These are phyloP conservation scores for Raffaelea arxii DNA, from an alignment of 2,329 filamentous ascomycete species.

Conservation along the genomic window DNA sequence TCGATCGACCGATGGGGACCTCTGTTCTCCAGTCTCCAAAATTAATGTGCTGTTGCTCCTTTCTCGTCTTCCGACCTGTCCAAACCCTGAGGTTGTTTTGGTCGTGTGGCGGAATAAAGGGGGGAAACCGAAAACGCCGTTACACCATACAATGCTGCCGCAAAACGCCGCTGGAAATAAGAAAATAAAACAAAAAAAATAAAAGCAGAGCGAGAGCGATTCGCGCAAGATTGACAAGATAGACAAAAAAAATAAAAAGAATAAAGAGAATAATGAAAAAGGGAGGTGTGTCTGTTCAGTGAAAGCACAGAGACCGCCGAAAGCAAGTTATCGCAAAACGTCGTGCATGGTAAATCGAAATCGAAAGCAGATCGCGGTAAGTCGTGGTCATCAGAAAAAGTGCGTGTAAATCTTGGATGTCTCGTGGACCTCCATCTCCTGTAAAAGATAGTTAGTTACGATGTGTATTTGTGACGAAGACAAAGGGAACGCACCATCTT, in stretches of 20 bases:
- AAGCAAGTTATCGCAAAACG: not conserved
- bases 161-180: slow-evolving; percentile 9
- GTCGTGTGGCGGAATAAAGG: slow-evolving; percentile 2
- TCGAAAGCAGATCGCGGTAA: too few relatives aligned
- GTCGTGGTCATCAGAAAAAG: slow-evolving; percentile 70
- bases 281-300: too few relatives aligned
- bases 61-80: not conserved
- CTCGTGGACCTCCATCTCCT: slow-evolving; percentile 99
- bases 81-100: not conserved
- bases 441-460: not conserved
- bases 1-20: too few relatives aligned
- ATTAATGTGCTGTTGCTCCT: slow-evolving; percentile 7
- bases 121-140: slow-evolving; percentile 16
- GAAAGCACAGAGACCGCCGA: too few relatives aligned
- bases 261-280: slow-evolving; percentile 16
- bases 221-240: not conserved
- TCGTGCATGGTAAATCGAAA: not conserved
- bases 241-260: slow-evolving; percentile 7
- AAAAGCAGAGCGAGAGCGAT: not conserved
- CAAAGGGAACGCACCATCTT: slow-evolving; percentile 66
- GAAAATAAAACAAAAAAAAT: not conserved
- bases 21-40: slow-evolving; percentile 1
- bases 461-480: not conserved
- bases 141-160: slow-evolving; percentile 18
- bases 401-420: slow-evolving; percentile 98